A percentile compares a stretch with the other conserved stretches of the same genome.
Evolutionary conservation across 345 rosid genomes (phyloP).

Genomic region (Gossypium longicalyx): DNA sequence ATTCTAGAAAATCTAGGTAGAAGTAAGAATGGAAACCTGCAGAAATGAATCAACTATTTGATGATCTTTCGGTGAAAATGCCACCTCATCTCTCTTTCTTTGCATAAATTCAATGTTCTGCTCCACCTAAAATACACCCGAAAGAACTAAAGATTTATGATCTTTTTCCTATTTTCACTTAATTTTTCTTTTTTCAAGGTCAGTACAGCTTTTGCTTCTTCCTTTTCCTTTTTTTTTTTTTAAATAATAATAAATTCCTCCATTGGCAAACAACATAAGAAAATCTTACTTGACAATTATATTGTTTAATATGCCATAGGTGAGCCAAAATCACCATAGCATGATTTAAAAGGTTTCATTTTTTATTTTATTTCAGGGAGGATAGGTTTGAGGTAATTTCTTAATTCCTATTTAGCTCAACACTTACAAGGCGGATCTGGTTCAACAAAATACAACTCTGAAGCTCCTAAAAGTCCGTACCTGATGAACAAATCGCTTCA

Average conservation of each 20-base stretch:
- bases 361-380: neutral
- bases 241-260: no score
- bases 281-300: neutral
- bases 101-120: slow-evolving; percentile 63
- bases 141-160: slow-evolving; percentile 1
- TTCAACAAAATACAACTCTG: neutral
- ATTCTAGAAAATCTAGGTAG: neutral
- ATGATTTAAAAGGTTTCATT: neutral
- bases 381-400: neutral
- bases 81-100: slow-evolving; percentile 75
- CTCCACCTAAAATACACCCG: slow-evolving; percentile 51
- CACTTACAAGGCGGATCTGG: neutral
- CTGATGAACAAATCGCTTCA: slow-evolving; percentile 78
- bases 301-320: no score
- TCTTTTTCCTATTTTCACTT: neutral
- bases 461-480: slow-evolving; percentile 27
- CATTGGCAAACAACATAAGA: neutral
- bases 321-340: neutral
- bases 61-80: slow-evolving; percentile 87
- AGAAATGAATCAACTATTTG: slow-evolving; percentile 65
- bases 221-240: no score
- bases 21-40: slow-evolving; percentile 36
- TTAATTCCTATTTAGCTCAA: neutral
- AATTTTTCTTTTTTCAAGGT: no score
- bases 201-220: no score